A percentile compares a stretch with the other conserved stretches of the same genome.
Conservation (phyloP, 2,329 filamentous ascomycete species). For the Claviceps spartinae region DNA sequence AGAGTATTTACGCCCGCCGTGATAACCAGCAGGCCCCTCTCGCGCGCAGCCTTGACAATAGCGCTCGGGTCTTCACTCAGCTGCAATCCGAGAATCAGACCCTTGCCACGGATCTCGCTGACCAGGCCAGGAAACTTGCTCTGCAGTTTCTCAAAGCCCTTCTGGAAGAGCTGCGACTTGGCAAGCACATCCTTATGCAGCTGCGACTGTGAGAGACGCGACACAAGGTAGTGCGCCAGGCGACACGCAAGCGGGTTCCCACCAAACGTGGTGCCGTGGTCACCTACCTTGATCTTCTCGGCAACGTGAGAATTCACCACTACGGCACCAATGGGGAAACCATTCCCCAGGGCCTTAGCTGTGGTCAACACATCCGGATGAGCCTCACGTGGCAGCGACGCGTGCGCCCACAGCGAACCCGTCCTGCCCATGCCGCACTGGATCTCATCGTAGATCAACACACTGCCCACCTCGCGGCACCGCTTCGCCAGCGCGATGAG, state of each 20-base stretch:
- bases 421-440: conserved; percentile 87
- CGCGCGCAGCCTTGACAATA: conserved; percentile 73
- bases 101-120: conserved; percentile 66
- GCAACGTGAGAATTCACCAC: conserved; percentile 26
- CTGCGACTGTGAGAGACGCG: conserved; percentile 54
- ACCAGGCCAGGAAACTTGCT: conserved; percentile 52
- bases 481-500: conserved; percentile 68
- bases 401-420: conserved; percentile 82
- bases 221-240: conserved; percentile 75
- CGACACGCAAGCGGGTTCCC: conserved; percentile 80
- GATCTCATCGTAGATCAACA: conserved; percentile 93
- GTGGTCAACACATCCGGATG: conserved; percentile 91
- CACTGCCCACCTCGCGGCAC: conserved; percentile 74
- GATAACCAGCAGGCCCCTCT: conserved; percentile 79
- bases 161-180: conserved; percentile 43
- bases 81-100: conserved; percentile 79
- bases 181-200: conserved; percentile 56
- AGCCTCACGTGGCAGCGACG: conserved; percentile 56
- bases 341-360: conserved; percentile 92
- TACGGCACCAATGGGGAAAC: conserved; percentile 79
- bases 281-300: conserved; percentile 42
- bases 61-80: conserved; percentile 56
- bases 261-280: conserved; percentile 90
- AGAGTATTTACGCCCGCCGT: conserved; percentile 88
- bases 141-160: conserved; percentile 34